Evolutionary conservation across 345 rosid genomes (phyloP).

Genomic region (Dipteronia dyeriana): DNA sequence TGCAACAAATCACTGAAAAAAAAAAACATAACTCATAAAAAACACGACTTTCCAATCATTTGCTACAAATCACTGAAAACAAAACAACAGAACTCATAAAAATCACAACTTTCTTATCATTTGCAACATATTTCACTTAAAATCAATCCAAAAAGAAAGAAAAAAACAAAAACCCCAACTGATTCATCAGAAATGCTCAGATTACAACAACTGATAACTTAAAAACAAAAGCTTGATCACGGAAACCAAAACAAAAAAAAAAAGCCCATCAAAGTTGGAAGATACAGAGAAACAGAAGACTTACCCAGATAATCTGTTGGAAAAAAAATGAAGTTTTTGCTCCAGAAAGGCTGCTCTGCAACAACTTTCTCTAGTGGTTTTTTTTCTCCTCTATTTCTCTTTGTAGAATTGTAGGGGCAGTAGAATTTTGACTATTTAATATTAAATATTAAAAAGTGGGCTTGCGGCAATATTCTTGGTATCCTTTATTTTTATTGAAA

Average conservation of each 20-base stretch:
- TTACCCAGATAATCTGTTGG: background rate
- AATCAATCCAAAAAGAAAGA: background rate
- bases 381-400: background rate
- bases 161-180: background rate
- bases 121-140: background rate
- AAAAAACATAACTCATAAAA: background rate
- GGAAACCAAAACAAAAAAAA: background rate
- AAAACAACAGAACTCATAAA: background rate
- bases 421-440: background rate
- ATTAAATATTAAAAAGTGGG: background rate
- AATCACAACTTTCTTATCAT: background rate
- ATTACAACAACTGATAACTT: background rate
- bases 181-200: background rate
- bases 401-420: background rate
- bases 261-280: background rate
- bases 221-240: conserved; percentile 1
- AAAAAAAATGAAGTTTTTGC: background rate
- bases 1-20: background rate
- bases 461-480: background rate
- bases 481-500: background rate
- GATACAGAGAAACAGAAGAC: background rate
- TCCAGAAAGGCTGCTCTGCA: background rate
- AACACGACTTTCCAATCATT: background rate
- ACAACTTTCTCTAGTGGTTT: background rate
- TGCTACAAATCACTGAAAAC: background rate